Base-by-base conservation (phyloP, 257 asterid genomes). In the Nicotiana tabacum region DNA sequence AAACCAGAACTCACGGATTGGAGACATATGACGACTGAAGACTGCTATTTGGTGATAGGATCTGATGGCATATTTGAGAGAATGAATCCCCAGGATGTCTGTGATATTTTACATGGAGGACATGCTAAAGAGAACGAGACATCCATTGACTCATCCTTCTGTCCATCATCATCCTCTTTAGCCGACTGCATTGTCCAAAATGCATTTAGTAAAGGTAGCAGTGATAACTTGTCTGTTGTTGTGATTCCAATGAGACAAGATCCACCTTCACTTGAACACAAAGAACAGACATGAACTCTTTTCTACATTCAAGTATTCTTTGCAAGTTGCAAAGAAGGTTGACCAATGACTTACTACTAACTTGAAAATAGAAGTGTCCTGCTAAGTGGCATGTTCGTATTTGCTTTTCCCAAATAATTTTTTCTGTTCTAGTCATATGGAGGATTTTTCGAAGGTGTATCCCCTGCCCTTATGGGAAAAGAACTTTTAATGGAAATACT, bases 61-160 rank as follows among this genome's bases (percentile, higher is more conserved):
- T 90, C 93, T 13, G 97, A 94, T 56, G 98, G 97, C 32, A 79
- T 92, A 82, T 93, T 91, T 77, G 97, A 93, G 90, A 88, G 90
- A 4, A 24, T 86, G 91, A 89, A 85, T 64, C 89, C 92, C n/a
- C 82, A 84, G 30, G 64, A 90, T 58, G 94, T 91, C 60, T 94
- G 98, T 53, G 85, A 87, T 15, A 82, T 91, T 37, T 62, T 92
- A 51, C 81, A 69, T 29, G 61, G 21, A 27, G 51, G 4, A 57
- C 66, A 27, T 80, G 82, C 35, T 11, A 9, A 21, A 11, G 83
- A 69, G 77, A 77, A 55, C 1, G 48, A 84, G 78, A 82, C 48
- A 3, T 67, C 87, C 7, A 15, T 81, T 24, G 33, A 65, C 82
- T 79, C 83, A 11, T 39, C 83, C 24, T 78, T 66, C 4, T 82